phyloP scores from a whole-genome alignment of 768 basidiomycete species.

The Coprinopsis cinerea region DNA sequence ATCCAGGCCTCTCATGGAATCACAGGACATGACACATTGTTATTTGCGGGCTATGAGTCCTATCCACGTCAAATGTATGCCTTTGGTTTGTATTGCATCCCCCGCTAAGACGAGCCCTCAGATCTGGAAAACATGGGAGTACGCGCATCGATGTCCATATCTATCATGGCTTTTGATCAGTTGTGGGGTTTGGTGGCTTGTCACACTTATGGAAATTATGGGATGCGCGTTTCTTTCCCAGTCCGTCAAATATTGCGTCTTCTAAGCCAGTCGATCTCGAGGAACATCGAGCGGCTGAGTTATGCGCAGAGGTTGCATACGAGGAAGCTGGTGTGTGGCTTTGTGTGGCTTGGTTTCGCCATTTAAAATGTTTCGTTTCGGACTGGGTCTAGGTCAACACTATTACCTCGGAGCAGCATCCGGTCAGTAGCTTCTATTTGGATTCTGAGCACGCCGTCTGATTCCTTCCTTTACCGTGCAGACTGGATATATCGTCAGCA shows the following conservation, averaged over 20 bases:
- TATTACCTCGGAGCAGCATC: constrained; percentile 57
- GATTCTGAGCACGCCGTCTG: too few species aligned
- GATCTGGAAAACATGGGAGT: constrained; percentile 81
- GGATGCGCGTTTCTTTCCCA: constrained; percentile 85
- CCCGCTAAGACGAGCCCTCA: constrained; percentile 17
- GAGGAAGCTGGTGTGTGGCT: constrained; percentile 58
- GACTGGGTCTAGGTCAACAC: constrained; percentile 66
- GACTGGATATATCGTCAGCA: constrained; percentile 75
- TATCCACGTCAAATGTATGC: constrained; percentile 72
- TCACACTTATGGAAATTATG: constrained; percentile 68
- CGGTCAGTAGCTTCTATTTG: constrained; percentile 25
- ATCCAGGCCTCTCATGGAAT: background rate
- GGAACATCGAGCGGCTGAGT: constrained; percentile 73
- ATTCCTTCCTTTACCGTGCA: constrained; percentile 12
- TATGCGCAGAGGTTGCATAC: constrained; percentile 73
- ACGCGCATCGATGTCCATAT: constrained; percentile 81
- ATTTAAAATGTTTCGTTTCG: constrained; percentile 1
- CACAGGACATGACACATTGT: constrained; percentile 76
- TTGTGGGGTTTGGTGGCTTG: constrained; percentile 80
- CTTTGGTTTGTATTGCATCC: background rate
- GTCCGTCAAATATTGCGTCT: constrained; percentile 79
- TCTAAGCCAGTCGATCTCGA: constrained; percentile 71
- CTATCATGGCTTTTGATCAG: constrained; percentile 72
- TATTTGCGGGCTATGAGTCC: constrained; percentile 86
- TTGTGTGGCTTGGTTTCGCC: background rate